Base-by-base conservation (phyloP, 345 rosid genomes). In the Populus davidiana region DNA sequence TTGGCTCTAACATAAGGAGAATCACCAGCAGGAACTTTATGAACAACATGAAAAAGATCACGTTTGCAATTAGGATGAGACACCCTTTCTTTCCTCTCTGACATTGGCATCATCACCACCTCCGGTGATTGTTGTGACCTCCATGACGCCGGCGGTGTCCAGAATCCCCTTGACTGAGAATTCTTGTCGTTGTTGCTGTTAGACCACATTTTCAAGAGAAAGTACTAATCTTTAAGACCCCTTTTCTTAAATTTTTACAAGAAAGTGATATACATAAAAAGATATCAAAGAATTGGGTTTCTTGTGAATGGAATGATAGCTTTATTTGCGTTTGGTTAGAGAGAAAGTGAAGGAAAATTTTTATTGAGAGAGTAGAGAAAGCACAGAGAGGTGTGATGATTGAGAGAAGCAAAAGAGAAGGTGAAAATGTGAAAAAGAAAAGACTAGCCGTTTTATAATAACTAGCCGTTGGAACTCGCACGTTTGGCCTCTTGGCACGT, bases 1-100 rank as follows among this genome's bases (percentile, higher is more conserved):
- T 93, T 93, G 61, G 97, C 97, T 85, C 85, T 88, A 78, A 88
- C 96, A 72, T 93, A 93, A 62, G 97, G 97, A 61, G 97, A 93
- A 76, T 93, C 91, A 35, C 91, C 90, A 23, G 90, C 81, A 14
- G 97, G 97, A 29, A 93, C 97, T 77, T 91, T 93, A 83, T 91
- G 93, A 43, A 88, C 75, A 65, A 85, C 87, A 85, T 91, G 95
- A 61, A 90, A 91, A 8, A 82, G 77, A 78, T 86, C 91, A 18
- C 74, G 83, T 35, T 81, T 83, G 76, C 80, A 75, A 38, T 75
- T 69, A 1, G 91, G 69, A 25, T 79, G 52, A 47, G 18, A 47
- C 20, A 47, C 52, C 52, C 52, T 47, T 47, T 47, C 52, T 73
- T 81, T 87, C 82, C 86, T 84, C 87, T 89, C 95, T 5, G 93